Conservation (phyloP, 192 early-diverging fungal species). For the Cetraspora pellucida region DNA sequence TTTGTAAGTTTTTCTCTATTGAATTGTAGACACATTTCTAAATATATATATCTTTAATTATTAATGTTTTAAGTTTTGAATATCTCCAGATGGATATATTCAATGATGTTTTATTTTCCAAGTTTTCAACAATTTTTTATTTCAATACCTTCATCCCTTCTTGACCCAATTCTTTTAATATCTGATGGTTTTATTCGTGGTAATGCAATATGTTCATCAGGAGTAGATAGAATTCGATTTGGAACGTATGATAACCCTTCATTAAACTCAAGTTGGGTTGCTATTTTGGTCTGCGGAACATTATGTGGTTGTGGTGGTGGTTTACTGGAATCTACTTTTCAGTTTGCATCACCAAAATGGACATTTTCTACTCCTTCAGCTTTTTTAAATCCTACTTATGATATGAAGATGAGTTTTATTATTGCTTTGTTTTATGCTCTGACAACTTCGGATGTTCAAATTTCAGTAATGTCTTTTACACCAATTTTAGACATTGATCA, state of each 20-base stretch:
- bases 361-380: neutral
- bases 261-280: constrained; percentile 28
- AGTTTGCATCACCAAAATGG: constrained; percentile 1
- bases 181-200: neutral
- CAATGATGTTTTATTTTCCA: constrained; percentile 1
- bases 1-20: constrained; percentile 7
- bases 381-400: constrained; percentile 21
- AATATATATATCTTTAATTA: neutral
- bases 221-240: neutral
- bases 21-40: neutral
- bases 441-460: neutral
- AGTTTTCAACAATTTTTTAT: neutral
- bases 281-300: constrained; percentile 22
- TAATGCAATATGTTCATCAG: constrained; percentile 6
- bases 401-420: constrained; percentile 20
- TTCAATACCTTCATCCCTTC: neutral
- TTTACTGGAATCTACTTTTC: constrained; percentile 9
- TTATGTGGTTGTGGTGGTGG: constrained; percentile 20
- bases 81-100: neutral
- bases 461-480: neutral
- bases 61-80: neutral
- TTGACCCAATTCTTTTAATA: constrained; percentile 8
- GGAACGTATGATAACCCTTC: neutral
- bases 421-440: constrained; percentile 19
- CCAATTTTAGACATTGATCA: neutral